Conservation (phyloP, 441 rosid genomes). For the Aquilaria agallochum region DNA sequence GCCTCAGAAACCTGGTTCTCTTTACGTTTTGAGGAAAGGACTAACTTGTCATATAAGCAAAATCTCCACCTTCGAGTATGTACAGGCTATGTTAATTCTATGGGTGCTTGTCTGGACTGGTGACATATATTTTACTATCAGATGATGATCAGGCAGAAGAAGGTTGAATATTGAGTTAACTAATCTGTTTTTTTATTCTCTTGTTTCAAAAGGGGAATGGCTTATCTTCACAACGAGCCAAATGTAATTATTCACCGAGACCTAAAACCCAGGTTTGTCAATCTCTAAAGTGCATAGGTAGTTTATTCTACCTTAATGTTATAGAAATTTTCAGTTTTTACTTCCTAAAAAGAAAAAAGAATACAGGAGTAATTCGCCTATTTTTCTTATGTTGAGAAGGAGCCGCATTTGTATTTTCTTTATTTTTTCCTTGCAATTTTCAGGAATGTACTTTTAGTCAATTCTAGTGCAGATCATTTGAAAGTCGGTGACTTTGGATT, state of each 20-base stretch:
- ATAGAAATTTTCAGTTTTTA: background rate
- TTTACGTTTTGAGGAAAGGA: too few relatives aligned
- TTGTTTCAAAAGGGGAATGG: conserved; percentile 69
- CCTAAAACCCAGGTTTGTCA: conserved; percentile 76
- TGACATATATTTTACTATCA: background rate
- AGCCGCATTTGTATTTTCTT: conserved; percentile 6
- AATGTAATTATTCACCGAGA: conserved; percentile 90
- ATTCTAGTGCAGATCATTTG: conserved; percentile 85
- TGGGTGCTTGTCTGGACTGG: background rate
- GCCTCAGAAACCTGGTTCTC: too few relatives aligned
- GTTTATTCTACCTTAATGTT: background rate
- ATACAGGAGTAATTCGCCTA: too few relatives aligned
- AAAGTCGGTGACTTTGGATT: conserved; percentile 97
- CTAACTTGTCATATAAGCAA: background rate
- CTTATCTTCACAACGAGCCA: conserved; percentile 93
- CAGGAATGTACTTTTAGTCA: conserved; percentile 94
- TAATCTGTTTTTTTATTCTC: conserved; percentile 17
- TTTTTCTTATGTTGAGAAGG: conserved; percentile 7
- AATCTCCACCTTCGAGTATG: background rate
- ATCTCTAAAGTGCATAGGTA: background rate
- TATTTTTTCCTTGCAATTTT: conserved; percentile 9
- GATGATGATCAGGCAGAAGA: background rate
- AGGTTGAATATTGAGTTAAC: conserved; percentile 1
- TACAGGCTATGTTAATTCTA: background rate
- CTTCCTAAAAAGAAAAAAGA: too few relatives aligned